Percentiles rank a stretch among this genome's conserved stretches.
phyloP scores from a whole-genome alignment of 495 filamentous ascomycete species.

The Aspergillus bridgeri region DNA sequence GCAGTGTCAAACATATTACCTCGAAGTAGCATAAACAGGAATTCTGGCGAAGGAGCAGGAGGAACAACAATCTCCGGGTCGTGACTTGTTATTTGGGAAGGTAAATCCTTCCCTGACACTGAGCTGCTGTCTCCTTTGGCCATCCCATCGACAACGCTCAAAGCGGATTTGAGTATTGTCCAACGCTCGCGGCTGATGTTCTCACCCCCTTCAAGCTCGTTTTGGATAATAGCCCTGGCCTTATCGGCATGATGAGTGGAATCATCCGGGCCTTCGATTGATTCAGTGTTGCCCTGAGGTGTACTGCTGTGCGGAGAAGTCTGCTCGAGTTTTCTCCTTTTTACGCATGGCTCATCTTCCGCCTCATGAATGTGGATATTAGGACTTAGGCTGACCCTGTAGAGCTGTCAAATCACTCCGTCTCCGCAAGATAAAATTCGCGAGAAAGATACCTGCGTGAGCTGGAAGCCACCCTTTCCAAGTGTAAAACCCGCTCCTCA shows the following conservation, averaged over 20 bases:
- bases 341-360: not conserved
- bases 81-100: not conserved
- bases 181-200: not conserved
- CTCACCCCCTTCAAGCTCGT: not conserved
- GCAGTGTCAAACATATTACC: constrained; percentile 9
- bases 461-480: not conserved
- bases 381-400: not conserved
- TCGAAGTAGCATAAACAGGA: constrained; percentile 28
- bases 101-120: not conserved
- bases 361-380: not conserved
- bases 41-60: constrained; percentile 18
- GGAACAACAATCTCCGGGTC: constrained; percentile 4
- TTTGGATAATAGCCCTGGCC: not conserved
- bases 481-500: not conserved
- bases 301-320: not conserved
- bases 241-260: not conserved
- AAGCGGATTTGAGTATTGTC: not conserved
- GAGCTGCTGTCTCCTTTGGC: not conserved
- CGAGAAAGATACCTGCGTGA: not conserved
- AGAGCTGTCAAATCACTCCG: not conserved
- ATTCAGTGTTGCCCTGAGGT: not conserved
- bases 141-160: not conserved
- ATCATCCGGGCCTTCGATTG: not conserved
- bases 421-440: too few relatives aligned
- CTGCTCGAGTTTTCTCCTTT: not conserved